Evolutionary conservation across 257 asterid genomes (phyloP), one percentile per base, ranked within the genome.

Genomic region (Nicotiana undulata): DNA sequence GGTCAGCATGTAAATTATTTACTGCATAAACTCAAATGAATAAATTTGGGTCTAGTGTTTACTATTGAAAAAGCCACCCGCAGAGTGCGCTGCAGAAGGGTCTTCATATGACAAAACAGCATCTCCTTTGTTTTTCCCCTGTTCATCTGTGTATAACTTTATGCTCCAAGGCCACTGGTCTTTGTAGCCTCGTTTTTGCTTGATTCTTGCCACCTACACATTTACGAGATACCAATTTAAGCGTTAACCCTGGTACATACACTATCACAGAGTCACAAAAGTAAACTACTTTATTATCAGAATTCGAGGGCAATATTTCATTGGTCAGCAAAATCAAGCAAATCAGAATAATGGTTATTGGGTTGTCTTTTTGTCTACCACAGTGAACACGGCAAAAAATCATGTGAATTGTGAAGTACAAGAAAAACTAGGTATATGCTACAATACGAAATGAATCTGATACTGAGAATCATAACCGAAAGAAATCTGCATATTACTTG

Each of bases 111-210:
- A 91, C 83, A 96, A 86, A 84, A 94, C 98, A 59, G 89, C 99
- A 89, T 96, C 99, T 64, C 99, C 99, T 89, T 96, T 96, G 84
- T 91, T 96, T 60, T 92, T 94, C 83, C 99, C 99, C 66, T 93
- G 92, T 66, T 94, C 99, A 87, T 96, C 97, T 4, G 98, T 89
- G 88, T 96, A 96, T 44, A 96, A 26, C 84, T 96, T 96, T 86
- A 96, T 96, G 85, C 98, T 96, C 97, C 97, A 96, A 32, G 99
- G 99, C 99, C 99, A 96, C 80, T 96, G 99, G 84, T 96, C 99
- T 90, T 94, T 96, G 86, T 94, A 96, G 1, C 99, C 99, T 67
- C 99, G 85, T 88, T 96, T 96, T 81, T 96, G 98, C 89, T 96
- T 96, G 85, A 96, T 94, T 90, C 97, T 90, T 80, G 98, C 98